Evolutionary conservation across 352 stramenopile species (phyloP), one percentile per base, ranked within the genome.

Genomic region (Pilasporangium apinafurcum): DNA sequence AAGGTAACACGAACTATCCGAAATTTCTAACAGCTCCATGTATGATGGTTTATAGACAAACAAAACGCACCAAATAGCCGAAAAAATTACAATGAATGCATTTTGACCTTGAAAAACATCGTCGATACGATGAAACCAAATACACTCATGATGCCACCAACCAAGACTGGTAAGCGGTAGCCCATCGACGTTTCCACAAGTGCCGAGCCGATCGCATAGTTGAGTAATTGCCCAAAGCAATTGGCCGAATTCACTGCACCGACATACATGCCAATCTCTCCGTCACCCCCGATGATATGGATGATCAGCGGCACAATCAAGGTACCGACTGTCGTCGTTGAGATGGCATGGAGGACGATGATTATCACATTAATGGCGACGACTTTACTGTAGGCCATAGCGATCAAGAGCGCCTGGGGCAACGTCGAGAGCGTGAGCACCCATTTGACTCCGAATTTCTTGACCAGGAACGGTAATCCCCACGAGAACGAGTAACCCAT

Each of bases 61-160:
- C n/a, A n/a, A n/a, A n/a, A n/a, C n/a, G n/a, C n/a, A n/a, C n/a
- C n/a, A n/a, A n/a, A n/a, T n/a, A n/a, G n/a, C n/a, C n/a, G n/a
- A n/a, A n/a, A n/a, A n/a, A n/a, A 12, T 57, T 70, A 87, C 65
- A 87, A 67, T 25, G 68, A 81, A 46, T 84, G 57, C 71, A 84
- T 82, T 37, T 84, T 70, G 55, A 87, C 60, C 21, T 63, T 62
- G 53, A 83, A 71, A 51, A 73, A 82, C 38, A 65, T 43, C 1
- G 77, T 8, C n/a, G 58, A 56, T 16, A 74, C 57, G 31, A 87
- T 27, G 37, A 80, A 79, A n/a, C 56, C 68, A 5, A 84, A 18
- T 3, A 62, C 56, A 31, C 64, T 81, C 44, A 83, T 62, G n/a
- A 68, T 33, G 12, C 75, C 75, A 17, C 71, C 75, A n/a, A 87